Evolutionary conservation across 139 green algal species (phyloP).

Genomic region (Micromonas commoda): DNA sequence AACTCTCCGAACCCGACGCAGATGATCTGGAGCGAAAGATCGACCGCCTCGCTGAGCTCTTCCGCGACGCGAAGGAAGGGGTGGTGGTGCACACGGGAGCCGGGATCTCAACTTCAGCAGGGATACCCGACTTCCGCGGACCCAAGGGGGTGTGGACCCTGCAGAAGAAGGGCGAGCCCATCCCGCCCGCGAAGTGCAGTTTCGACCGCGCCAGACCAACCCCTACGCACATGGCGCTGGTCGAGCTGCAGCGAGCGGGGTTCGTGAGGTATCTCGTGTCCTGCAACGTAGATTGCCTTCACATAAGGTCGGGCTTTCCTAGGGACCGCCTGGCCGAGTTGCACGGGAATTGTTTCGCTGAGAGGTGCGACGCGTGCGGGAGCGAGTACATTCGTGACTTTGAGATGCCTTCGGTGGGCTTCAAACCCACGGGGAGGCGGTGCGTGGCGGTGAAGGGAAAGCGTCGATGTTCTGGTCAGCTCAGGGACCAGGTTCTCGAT

Average conservation of each 20-base stretch:
- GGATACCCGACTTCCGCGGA: slow-evolving; percentile 89
- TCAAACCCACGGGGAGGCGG: slow-evolving; percentile 67
- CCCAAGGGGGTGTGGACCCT: slow-evolving; percentile 91
- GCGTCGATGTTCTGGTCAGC: slow-evolving; percentile 52
- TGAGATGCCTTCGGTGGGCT: slow-evolving; percentile 84
- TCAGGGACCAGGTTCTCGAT: slow-evolving; percentile 77
- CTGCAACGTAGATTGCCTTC: slow-evolving; percentile 24
- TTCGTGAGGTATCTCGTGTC: slow-evolving; percentile 33
- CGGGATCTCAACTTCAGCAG: slow-evolving; percentile 80
- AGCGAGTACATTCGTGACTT: slow-evolving; percentile 81
- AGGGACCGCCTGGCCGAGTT: slow-evolving; percentile 72
- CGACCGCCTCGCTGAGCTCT: slow-evolving; percentile 25
- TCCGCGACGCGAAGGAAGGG: slow-evolving; percentile 23
- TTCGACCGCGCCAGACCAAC: slow-evolving; percentile 73
- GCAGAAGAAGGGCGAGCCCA: slow-evolving; percentile 47
- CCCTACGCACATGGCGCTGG: slow-evolving; percentile 67
- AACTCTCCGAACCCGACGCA: slow-evolving; percentile 23
- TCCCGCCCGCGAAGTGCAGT: slow-evolving; percentile 50
- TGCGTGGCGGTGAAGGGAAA: slow-evolving; percentile 46
- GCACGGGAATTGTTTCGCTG: slow-evolving; percentile 92
- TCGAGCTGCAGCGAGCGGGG: slow-evolving; percentile 41
- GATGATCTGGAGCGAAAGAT: not conserved
- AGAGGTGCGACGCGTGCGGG: slow-evolving; percentile 70
- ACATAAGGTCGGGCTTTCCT: slow-evolving; percentile 30
- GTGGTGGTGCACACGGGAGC: slow-evolving; percentile 83